Evolutionary conservation across 306 rosid species (phyloP).

Genomic region (Boehmeria nivea): DNA sequence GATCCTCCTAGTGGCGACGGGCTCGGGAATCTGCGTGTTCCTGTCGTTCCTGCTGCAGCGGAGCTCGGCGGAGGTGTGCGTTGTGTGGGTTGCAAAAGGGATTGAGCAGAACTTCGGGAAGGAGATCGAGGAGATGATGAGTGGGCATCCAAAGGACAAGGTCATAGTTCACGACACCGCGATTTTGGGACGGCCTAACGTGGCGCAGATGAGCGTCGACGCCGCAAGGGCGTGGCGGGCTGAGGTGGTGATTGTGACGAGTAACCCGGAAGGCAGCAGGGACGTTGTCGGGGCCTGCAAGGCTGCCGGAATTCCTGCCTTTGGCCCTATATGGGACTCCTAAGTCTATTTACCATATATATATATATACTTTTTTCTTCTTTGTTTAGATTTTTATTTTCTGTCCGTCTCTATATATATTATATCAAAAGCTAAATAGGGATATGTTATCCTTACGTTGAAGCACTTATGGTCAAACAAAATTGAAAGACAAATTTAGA

Average conservation of each 20-base stretch:
- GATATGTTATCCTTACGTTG: no score
- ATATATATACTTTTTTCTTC: no score
- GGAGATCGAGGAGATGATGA: slow-evolving; percentile 39
- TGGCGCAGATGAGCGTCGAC: slow-evolving; percentile 44
- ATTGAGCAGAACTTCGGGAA: slow-evolving; percentile 58
- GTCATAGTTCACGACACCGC: slow-evolving; percentile 60
- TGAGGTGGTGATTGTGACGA: slow-evolving; percentile 64
- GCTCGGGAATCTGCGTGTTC: slow-evolving; percentile 70
- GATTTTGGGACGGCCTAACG: slow-evolving; percentile 54
- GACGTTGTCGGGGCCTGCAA: slow-evolving; percentile 51
- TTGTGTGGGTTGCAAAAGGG: slow-evolving; percentile 69
- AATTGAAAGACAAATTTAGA: no score
- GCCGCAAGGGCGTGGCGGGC: slow-evolving; percentile 48
- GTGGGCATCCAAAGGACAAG: slow-evolving; percentile 37
- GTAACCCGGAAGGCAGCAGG: slow-evolving; percentile 66
- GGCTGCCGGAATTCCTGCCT: slow-evolving; percentile 35
- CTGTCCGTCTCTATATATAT: no score
- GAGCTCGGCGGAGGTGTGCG: slow-evolving; percentile 34
- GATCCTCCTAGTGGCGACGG: slow-evolving; percentile 61
- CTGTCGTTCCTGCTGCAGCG: slow-evolving; percentile 57
- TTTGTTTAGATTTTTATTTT: no score
- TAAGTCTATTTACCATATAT: no score
- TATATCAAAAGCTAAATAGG: no score
- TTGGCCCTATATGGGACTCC: slow-evolving; percentile 61
- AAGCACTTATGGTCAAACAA: no score